A percentile compares a stretch with the other conserved stretches of the same genome.
These are phyloP conservation scores for Peltaster fructicola DNA, from an alignment of 2,329 filamentous ascomycete species.

Conservation along the genomic window DNA sequence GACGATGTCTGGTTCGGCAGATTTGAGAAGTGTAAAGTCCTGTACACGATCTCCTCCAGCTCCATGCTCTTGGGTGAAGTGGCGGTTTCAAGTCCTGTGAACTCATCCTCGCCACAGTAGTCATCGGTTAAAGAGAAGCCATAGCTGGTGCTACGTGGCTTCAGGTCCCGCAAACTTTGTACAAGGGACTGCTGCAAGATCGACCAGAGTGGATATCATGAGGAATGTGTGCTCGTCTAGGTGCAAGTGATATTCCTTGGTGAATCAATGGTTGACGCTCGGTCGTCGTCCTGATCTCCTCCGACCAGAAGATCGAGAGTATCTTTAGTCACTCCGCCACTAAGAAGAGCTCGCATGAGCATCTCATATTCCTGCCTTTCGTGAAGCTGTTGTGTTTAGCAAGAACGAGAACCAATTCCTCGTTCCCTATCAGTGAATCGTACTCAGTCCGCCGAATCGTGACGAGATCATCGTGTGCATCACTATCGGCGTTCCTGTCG, in stretches of 20 bases:
- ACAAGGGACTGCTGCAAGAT: neutral
- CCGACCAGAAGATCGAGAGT: conserved; percentile 31
- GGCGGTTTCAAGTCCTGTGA: conserved; percentile 7
- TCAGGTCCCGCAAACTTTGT: no score
- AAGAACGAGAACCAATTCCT: conserved; percentile 3
- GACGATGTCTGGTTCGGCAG: conserved; percentile 46
- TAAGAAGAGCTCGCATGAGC: conserved; percentile 31
- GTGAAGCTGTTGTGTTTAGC: conserved; percentile 16
- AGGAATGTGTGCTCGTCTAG: conserved; percentile 1
- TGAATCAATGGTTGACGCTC: no score
- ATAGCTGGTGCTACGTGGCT: conserved; percentile 1
- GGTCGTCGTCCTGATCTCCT: conserved; percentile 6
- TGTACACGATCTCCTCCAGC: conserved; percentile 8
- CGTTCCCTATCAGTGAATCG: conserved; percentile 39
- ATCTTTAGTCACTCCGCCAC: conserved; percentile 32
- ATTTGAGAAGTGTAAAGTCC: conserved; percentile 46
- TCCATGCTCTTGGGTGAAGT: neutral
- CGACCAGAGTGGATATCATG: neutral
- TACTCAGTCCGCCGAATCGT: conserved; percentile 45
- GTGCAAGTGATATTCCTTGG: conserved; percentile 8
- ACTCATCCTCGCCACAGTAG: conserved; percentile 8
- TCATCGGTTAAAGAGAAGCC: conserved; percentile 1
- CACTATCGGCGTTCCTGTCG: conserved; percentile 1
- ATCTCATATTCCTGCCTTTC: conserved; percentile 35
- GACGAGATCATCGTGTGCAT: conserved; percentile 23